Conservation (phyloP, 768 basidiomycete species). For the Rhodotorula graminis region DNA sequence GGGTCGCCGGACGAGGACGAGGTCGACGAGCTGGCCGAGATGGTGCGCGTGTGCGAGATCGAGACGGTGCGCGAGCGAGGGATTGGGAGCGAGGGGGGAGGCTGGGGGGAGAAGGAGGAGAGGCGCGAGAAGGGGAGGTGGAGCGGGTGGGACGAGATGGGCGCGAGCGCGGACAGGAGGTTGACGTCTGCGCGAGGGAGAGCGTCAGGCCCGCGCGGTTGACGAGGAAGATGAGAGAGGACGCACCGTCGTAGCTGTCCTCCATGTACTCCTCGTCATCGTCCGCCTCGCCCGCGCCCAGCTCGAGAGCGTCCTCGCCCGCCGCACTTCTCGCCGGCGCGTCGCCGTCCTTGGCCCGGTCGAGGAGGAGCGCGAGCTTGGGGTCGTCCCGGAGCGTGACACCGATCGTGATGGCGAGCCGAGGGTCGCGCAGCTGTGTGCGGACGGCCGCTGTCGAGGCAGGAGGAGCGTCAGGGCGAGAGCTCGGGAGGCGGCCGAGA, state of each 20-base stretch:
- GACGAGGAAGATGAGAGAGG: too few relatives aligned
- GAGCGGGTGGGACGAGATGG: conserved; percentile 8
- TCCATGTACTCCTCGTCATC: conserved; percentile 32
- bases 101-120: conserved; percentile 13
- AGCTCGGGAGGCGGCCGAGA: too few relatives aligned
- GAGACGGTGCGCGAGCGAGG: conserved; percentile 11
- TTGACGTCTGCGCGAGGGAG: conserved; percentile 1
- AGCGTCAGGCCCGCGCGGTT: background rate
- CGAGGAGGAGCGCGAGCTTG: conserved; percentile 2
- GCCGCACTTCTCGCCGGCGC: too few relatives aligned
- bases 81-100: background rate
- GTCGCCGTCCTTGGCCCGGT: background rate
- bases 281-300: background rate
- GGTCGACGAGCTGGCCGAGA: background rate
- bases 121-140: conserved; percentile 31
- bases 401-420: conserved; percentile 20
- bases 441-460: conserved; percentile 12
- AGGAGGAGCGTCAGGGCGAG: background rate
- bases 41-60: conserved; percentile 1
- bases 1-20: background rate
- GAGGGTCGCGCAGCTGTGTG: background rate
- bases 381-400: conserved; percentile 27
- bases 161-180: conserved; percentile 5
- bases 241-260: conserved; percentile 12
- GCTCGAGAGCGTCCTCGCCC: too few relatives aligned